phyloP scores from a whole-genome alignment of 2,329 filamentous ascomycete species.

The Lasiodiplodia sp. region DNA sequence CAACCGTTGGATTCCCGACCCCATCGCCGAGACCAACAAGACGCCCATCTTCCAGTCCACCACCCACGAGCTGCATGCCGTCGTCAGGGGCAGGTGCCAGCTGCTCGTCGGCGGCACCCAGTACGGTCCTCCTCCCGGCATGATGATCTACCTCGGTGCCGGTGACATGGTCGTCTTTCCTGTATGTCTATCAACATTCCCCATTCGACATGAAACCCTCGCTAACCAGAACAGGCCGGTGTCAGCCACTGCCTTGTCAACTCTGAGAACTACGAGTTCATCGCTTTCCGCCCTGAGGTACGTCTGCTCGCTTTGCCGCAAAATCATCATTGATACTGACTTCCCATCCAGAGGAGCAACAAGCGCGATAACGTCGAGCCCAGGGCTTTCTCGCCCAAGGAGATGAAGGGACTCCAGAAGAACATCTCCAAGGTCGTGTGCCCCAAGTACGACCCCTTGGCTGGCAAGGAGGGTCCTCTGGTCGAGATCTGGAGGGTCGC shows the following conservation, averaged over 20 bases:
- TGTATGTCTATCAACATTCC: background rate
- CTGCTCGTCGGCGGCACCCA: constrained; percentile 11
- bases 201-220: accelerated
- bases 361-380: background rate
- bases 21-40: constrained; percentile 1
- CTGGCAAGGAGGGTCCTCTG: constrained; percentile 31
- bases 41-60: constrained; percentile 12
- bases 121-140: constrained; percentile 1
- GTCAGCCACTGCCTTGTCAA: constrained; percentile 27
- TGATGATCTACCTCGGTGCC: constrained; percentile 15
- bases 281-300: constrained; percentile 20
- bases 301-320: background rate
- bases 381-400: background rate
- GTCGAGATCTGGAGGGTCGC: constrained; percentile 32
- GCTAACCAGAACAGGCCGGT: constrained; percentile 18
- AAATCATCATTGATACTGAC: background rate
- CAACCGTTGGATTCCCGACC: background rate
- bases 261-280: constrained; percentile 17
- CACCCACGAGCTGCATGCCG: constrained; percentile 8
- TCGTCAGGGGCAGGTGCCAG: constrained; percentile 7
- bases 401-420: constrained; percentile 11
- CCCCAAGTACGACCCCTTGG: constrained; percentile 8
- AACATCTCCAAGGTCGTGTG: constrained; percentile 12
- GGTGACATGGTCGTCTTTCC: constrained; percentile 20
- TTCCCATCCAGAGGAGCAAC: background rate